phyloP scores from a whole-genome alignment of 345 rosid species.

The Citrus glauca region DNA sequence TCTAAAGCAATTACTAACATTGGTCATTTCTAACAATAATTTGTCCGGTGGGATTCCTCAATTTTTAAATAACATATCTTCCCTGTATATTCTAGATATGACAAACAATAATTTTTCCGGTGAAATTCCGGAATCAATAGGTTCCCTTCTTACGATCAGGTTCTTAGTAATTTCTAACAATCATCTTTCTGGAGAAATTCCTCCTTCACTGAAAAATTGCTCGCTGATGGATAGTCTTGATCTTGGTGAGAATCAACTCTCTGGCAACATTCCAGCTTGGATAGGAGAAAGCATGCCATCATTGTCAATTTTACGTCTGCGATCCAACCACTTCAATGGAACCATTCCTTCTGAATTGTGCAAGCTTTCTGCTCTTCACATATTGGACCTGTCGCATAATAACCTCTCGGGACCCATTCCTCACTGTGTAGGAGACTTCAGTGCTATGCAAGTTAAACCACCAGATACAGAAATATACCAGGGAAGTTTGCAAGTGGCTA shows the following conservation, averaged over 20 bases:
- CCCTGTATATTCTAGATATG: slow-evolving; percentile 7
- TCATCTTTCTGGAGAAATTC: slow-evolving; percentile 19
- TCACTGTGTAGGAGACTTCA: slow-evolving; percentile 15
- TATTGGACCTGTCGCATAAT: slow-evolving; percentile 14
- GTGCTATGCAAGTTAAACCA: not conserved
- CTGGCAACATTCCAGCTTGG: slow-evolving; percentile 20
- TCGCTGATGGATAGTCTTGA: not conserved
- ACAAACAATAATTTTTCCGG: slow-evolving; percentile 14
- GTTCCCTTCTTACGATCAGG: not conserved
- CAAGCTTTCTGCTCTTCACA: slow-evolving; percentile 4
- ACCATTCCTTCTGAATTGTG: slow-evolving; percentile 15
- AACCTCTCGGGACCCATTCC: slow-evolving; percentile 8
- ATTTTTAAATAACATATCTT: not conserved
- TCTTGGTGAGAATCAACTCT: slow-evolving; percentile 12
- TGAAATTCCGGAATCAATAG: slow-evolving; percentile 13
- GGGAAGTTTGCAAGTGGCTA: too few relatives aligned
- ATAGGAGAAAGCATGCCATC: slow-evolving; percentile 12
- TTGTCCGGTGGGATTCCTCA: slow-evolving; percentile 16
- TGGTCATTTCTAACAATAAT: slow-evolving; percentile 15
- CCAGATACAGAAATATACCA: too few relatives aligned
- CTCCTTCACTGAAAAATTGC: slow-evolving; percentile 5
- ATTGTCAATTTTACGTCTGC: not conserved
- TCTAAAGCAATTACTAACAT: not conserved
- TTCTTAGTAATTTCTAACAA: slow-evolving; percentile 7
- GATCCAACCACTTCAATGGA: slow-evolving; percentile 9